Evolutionary conservation across 2,329 filamentous ascomycete species (phyloP).

Genomic region (Tolypocladium pustulatum): DNA sequence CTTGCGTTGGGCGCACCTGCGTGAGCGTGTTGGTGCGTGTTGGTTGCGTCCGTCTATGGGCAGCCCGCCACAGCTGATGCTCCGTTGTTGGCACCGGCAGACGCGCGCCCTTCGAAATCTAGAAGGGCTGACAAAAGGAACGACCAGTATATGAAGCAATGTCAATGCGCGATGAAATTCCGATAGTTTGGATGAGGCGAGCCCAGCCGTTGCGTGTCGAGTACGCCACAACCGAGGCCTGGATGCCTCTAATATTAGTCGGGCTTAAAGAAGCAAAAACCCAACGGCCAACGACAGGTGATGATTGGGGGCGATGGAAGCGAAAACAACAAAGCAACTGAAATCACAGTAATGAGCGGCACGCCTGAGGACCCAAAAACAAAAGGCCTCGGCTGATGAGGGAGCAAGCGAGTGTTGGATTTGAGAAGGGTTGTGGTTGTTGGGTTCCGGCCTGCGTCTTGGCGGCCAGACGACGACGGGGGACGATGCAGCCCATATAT

Average conservation of each 20-base stretch:
- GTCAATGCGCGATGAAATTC: neutral
- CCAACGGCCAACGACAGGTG: neutral
- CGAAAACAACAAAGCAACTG: neutral
- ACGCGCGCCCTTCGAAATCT: neutral
- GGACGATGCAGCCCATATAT: neutral
- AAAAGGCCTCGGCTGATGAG: neutral
- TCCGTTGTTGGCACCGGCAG: neutral
- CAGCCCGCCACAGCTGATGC: neutral
- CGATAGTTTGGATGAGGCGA: neutral
- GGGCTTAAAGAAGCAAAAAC: neutral
- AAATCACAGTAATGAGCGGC: neutral
- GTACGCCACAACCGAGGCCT: neutral
- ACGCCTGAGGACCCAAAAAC: neutral
- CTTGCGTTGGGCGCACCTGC: neutral
- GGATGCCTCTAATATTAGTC: neutral
- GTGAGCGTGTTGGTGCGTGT: neutral
- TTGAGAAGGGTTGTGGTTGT: neutral
- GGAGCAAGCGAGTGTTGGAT: neutral
- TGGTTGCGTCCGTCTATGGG: neutral
- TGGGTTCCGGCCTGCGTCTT: neutral
- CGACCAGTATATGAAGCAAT: neutral
- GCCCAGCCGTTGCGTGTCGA: neutral
- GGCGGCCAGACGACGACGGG: neutral
- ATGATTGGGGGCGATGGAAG: neutral
- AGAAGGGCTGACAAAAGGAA: neutral